These are phyloP conservation scores for Scheffersomyces segobiensis DNA, from an alignment of 1,139 yeast genomes.

Conservation along the genomic window DNA sequence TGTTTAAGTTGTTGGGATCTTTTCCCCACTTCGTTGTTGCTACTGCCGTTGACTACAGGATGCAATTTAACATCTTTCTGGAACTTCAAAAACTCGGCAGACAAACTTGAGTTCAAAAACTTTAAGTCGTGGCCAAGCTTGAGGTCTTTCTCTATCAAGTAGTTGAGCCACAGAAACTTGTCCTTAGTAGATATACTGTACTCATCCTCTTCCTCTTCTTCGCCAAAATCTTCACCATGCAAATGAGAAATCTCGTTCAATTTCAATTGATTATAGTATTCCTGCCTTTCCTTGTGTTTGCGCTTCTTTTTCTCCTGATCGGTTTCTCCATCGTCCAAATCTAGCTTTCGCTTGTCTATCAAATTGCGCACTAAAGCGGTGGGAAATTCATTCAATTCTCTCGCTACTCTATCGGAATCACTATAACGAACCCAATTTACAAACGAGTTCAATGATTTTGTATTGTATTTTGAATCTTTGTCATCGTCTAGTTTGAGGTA, in stretches of 20 bases:
- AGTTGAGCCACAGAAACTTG: conserved; percentile 40
- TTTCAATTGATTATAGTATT: conserved; percentile 41
- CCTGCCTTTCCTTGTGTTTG: conserved; percentile 29
- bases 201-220: conserved; percentile 36
- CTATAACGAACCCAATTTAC: conserved; percentile 36
- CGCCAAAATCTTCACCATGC: conserved; percentile 13
- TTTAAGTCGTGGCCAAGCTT: conserved; percentile 45
- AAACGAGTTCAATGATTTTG: conserved; percentile 41
- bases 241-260: conserved; percentile 13
- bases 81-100: conserved; percentile 26
- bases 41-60: conserved; percentile 19
- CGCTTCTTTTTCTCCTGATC: conserved; percentile 26
- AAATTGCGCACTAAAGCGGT: conserved; percentile 29
- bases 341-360: conserved; percentile 39
- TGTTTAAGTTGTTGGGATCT: conserved; percentile 22
- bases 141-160: conserved; percentile 44
- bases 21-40: conserved; percentile 13
- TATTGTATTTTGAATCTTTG: conserved; percentile 26
- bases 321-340: conserved; percentile 26
- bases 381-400: conserved; percentile 36
- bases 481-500: conserved; percentile 15
- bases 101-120: conserved; percentile 34
- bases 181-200: conserved; percentile 25
- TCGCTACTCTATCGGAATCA: conserved; percentile 25
- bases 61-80: conserved; percentile 32